Evolutionary conservation across 768 basidiomycete species (phyloP).

Genomic region (Boletus sp.): DNA sequence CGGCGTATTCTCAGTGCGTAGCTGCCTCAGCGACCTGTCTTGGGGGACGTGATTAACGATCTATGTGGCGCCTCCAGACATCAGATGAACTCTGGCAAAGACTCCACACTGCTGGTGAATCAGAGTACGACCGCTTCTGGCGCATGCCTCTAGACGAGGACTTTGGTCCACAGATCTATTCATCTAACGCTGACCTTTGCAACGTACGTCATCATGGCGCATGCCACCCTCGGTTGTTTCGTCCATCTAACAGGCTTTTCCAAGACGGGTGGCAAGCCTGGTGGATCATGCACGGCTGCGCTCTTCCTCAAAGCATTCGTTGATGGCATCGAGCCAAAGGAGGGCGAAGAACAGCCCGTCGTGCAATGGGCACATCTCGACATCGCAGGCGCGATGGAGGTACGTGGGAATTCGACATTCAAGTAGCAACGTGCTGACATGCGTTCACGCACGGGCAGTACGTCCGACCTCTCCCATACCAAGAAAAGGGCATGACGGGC

Average conservation of each 20-base stretch:
- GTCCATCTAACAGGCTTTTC: constrained; percentile 1
- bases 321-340: constrained; percentile 63
- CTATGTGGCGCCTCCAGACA: constrained; percentile 38
- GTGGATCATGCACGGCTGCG: constrained; percentile 76
- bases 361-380: constrained; percentile 88
- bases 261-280: constrained; percentile 70
- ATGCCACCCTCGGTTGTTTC: background rate
- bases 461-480: constrained; percentile 55
- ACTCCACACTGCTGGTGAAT: constrained; percentile 65
- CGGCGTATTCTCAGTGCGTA: constrained; percentile 71
- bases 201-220: constrained; percentile 36
- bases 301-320: constrained; percentile 85
- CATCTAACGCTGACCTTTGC: constrained; percentile 77
- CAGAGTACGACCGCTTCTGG: constrained; percentile 84
- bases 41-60: background rate
- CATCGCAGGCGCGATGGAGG: constrained; percentile 78
- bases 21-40: background rate
- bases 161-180: constrained; percentile 71
- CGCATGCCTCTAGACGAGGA: constrained; percentile 86
- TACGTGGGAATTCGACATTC: constrained; percentile 27
- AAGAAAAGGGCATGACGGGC: constrained; percentile 76
- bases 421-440: background rate
- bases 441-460: constrained; percentile 31
- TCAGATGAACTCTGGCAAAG: constrained; percentile 73
- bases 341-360: constrained; percentile 47